These are phyloP conservation scores for Medakamo hakoo DNA, from an alignment of 139 green algal genomes.

Conservation along the genomic window DNA sequence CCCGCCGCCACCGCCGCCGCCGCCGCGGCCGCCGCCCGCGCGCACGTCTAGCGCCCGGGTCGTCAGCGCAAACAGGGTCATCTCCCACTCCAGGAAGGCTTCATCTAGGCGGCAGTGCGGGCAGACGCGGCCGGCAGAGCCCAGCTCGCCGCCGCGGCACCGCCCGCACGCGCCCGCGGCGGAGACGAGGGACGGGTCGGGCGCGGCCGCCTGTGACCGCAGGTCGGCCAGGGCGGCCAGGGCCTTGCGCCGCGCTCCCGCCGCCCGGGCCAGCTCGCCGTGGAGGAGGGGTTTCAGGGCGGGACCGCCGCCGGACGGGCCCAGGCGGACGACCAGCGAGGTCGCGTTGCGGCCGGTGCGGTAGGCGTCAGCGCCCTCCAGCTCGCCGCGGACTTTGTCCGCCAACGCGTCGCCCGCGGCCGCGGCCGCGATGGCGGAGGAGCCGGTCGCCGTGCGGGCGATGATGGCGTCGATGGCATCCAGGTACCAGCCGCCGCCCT, in stretches of 20 bases:
- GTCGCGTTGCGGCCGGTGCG: conserved; percentile 16
- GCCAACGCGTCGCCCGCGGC: neutral
- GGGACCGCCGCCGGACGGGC: conserved; percentile 7
- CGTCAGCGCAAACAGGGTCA: conserved; percentile 43
- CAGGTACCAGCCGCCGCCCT: conserved; percentile 12
- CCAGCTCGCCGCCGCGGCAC: conserved; percentile 36
- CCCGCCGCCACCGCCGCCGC: conserved; percentile 32
- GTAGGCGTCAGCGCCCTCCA: conserved; percentile 2
- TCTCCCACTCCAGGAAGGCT: conserved; percentile 37
- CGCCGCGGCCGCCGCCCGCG: conserved; percentile 8
- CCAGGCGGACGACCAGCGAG: conserved; percentile 24
- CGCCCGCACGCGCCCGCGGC: conserved; percentile 25
- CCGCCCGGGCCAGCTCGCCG: conserved; percentile 22
- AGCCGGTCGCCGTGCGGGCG: neutral
- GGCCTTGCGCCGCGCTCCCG: conserved; percentile 3
- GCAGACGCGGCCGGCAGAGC: conserved; percentile 32
- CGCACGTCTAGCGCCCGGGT: conserved; percentile 17
- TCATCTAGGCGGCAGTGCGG: conserved; percentile 62
- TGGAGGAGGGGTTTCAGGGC: conserved; percentile 29
- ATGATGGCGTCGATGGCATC: conserved; percentile 8
- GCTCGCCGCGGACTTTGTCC: neutral
- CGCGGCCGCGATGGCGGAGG: neutral
- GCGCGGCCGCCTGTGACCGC: neutral
- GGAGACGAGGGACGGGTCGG: neutral
- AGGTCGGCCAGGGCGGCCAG: conserved; percentile 16